Base-by-base conservation (phyloP, 495 filamentous ascomycete genomes). In the Daldinia caldariorum region DNA sequence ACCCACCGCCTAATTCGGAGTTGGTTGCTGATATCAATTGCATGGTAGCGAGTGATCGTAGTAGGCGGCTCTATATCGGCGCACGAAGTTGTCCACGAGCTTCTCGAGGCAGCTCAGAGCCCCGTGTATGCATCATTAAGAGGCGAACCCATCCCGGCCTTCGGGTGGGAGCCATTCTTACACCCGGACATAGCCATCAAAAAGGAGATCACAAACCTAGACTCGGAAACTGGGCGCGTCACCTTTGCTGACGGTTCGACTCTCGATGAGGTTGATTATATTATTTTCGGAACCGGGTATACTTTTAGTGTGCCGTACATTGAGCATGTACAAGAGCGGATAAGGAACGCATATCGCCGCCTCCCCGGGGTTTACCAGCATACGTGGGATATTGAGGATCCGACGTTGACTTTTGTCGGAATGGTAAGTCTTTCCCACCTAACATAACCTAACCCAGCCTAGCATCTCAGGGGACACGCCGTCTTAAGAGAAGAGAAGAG, bases 231-330 rank as follows among this genome's bases (percentile, higher is more conserved):
- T 32, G 79, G 83, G 2, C 70, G 77, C 10, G 65, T 82, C 14
- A 69, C 80, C 65, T 87, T 89, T 63, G 80, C 80, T 56, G 85
- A 88, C 57, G 85, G 86, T 12, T 81, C 79, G 8, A 79, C 67
- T 0, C 72, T 86, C 14, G 74, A 81, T 0, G 75, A 79, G 13
- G 81, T 87, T n/a, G 87, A 89, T 66, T 74, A 87, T 61, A 80
- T 89, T 55, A 80, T 89, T 61, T 85, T 89, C 62, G 87, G 81
- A 34, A 88, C 87, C 2, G 86, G 87, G 0, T 89, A 87, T 63
- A 83, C 82, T 12, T 88, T 85, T 80, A 86, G 82, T 7, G 63
- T 88, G 1, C 87, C 86, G 7, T 89, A 83, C 72, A 67, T 88
- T 6, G 82, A 84, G 0, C 73, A 82, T 8, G 77, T 88, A 1